Evolutionary conservation across 1,284 basidiomycete genomes (phyloP), one percentile per base, ranked within the genome.

Genomic region (Mycosarcoma maydis): DNA sequence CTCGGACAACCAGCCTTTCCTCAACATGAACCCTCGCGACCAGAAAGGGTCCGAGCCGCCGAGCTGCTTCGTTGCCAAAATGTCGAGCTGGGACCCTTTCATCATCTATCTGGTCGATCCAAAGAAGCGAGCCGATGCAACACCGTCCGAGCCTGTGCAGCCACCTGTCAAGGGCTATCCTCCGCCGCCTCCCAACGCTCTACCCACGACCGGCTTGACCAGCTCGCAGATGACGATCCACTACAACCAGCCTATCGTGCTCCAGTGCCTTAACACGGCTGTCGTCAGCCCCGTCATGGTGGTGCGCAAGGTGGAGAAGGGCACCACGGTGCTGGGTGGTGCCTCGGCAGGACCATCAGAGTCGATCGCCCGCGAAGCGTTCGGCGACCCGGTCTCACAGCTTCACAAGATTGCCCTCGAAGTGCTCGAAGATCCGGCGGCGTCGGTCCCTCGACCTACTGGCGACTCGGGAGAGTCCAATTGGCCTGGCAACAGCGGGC

Each of bases 201-300:
- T 60, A 84, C 90, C 16, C 88, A 91, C 84, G 23, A 65, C 27
- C 92, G 93, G 23, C 88, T 89, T 26, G 92, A 94, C 75, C 91
- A 92, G 90, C 94, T 60, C 85, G 89, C 14, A 90, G 34, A 65
- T 62, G 55, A 70, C 75, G 32, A 90, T 98, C 57, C 92, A 94
- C 82, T 97, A 96, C 86, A 98, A 98, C 79, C 92, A 94, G 81
- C 94, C 92, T 0, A 90, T 98, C 43, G 92, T 98, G 27, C 84
- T 98, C 17, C 95, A 98, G 80, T 97, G 94, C 75, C 85, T 97
- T 64, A 91, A 91, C 8, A 95, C 94, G 2, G 94, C 94, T 19
- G 90, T 93, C 23, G 91, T 94, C 72, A 93, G 92, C 56, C 94
- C 94, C 8, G 88, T 94, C 23, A 86, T 98, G 58, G 90, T 97